A percentile compares a stretch with the other conserved stretches of the same genome.
Evolutionary conservation across 192 early-diverging fungal genomes (phyloP).

Genomic region (Mortierella claussenii): DNA sequence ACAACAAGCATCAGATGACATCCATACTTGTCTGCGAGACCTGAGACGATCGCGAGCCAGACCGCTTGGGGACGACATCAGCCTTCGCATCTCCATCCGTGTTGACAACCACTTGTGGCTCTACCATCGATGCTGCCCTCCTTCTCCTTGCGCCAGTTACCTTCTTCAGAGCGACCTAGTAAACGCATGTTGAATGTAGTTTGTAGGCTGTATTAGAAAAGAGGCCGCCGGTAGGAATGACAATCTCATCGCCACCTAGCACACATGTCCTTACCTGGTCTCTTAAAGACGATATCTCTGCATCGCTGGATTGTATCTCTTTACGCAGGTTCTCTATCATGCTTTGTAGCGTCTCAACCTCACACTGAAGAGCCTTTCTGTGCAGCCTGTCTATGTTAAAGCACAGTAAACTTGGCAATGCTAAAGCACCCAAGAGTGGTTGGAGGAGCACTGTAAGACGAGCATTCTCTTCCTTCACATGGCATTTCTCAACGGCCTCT

Average conservation of each 20-base stretch:
- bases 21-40: conserved; percentile 45
- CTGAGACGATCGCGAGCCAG: conserved; percentile 33
- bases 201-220: too few species aligned
- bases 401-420: conserved; percentile 63
- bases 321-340: conserved; percentile 52
- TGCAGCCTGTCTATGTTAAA: conserved; percentile 66
- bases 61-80: conserved; percentile 17
- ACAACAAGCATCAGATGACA: too few species aligned
- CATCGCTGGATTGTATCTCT: conserved; percentile 47
- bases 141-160: conserved; percentile 45
- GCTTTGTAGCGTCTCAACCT: conserved; percentile 45
- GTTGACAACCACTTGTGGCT: conserved; percentile 31
- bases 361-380: conserved; percentile 47
- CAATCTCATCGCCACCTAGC: too few species aligned
- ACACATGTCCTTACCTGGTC: conserved; percentile 39
- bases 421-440: conserved; percentile 37
- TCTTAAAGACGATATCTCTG: conserved; percentile 46
- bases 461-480: neutral
- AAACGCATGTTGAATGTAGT: neutral
- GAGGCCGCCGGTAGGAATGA: too few species aligned
- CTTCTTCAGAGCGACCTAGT: conserved; percentile 46
- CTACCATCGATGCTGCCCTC: conserved; percentile 46
- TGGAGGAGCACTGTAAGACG: too few species aligned
- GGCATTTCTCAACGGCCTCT: neutral
- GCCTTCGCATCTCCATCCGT: conserved; percentile 20